Conservation (phyloP, 2,329 filamentous ascomycete species). For the Nigrospora osmanthi region DNA sequence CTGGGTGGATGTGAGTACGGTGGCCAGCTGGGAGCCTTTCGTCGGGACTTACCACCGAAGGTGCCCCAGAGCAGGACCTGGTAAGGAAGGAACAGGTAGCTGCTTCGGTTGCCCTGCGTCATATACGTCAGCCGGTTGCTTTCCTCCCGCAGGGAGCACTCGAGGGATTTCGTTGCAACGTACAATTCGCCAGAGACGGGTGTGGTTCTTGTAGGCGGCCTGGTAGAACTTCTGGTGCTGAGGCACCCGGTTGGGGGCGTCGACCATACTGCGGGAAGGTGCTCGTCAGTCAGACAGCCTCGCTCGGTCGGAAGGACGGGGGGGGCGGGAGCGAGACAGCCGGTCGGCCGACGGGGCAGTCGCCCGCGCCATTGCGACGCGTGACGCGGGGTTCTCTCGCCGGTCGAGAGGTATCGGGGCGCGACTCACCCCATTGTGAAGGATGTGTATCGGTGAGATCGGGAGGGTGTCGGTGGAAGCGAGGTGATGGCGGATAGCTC, state of each 20-base stretch:
- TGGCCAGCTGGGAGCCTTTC: too few relatives aligned
- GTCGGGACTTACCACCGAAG: slow-evolving; percentile 46
- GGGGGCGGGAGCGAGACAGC: too few relatives aligned
- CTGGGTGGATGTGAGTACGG: slow-evolving; percentile 24
- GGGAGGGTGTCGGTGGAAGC: not conserved
- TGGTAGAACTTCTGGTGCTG: slow-evolving; percentile 70
- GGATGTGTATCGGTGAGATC: not conserved
- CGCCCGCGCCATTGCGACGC: too few relatives aligned
- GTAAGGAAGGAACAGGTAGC: slow-evolving; percentile 60
- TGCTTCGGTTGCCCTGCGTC: slow-evolving; percentile 56
- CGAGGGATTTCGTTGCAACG: slow-evolving; percentile 24
- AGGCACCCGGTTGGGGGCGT: slow-evolving; percentile 71
- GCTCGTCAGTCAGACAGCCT: not conserved
- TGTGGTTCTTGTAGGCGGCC: slow-evolving; percentile 59
- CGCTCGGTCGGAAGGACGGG: too few relatives aligned
- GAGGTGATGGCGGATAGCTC: not conserved
- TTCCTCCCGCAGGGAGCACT: not conserved
- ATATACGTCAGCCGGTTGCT: slow-evolving; percentile 15
- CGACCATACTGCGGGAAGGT: slow-evolving; percentile 40
- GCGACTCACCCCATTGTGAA: not conserved
- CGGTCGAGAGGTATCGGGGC: too few relatives aligned
- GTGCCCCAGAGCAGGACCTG: slow-evolving; percentile 55
- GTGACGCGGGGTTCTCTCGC: too few relatives aligned
- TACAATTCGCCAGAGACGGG: slow-evolving; percentile 74
- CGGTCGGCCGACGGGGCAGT: too few relatives aligned